Percentiles rank a stretch among this genome's conserved stretches.
phyloP scores from a whole-genome alignment of 1,284 basidiomycete genomes.

The Inonotus obliquus region DNA sequence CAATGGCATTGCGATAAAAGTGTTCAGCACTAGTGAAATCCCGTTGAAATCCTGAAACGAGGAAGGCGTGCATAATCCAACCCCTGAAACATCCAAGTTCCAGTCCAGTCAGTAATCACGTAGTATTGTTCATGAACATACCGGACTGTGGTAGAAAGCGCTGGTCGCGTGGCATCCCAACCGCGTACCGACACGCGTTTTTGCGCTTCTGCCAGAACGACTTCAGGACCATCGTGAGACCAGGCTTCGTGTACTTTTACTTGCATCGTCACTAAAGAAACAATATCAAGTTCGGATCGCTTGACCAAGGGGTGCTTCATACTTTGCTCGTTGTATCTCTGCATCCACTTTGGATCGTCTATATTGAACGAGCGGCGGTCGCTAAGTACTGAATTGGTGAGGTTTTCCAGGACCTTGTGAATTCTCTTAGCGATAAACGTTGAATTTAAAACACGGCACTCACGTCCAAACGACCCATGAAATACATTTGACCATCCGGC shows the following conservation, averaged over 20 bases:
- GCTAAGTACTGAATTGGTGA: constrained; percentile 32
- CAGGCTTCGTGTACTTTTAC: constrained; percentile 19
- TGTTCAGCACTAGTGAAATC: constrained; percentile 20
- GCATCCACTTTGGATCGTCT: constrained; percentile 21
- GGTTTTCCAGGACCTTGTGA: constrained; percentile 24
- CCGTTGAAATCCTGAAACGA: constrained; percentile 16
- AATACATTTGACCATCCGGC: neutral
- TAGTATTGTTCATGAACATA: constrained; percentile 16
- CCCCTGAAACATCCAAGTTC: constrained; percentile 20
- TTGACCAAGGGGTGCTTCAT: neutral
- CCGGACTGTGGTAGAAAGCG: constrained; percentile 29
- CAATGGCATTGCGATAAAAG: constrained; percentile 18
- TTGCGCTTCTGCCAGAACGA: constrained; percentile 25
- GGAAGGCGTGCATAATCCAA: constrained; percentile 28
- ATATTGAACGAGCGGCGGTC: constrained; percentile 34
- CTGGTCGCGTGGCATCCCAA: constrained; percentile 29
- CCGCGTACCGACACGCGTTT: constrained; percentile 24
- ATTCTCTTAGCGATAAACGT: neutral
- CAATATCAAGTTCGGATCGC: neutral
- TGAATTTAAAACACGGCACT: neutral
- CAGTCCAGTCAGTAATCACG: neutral
- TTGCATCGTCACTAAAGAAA: constrained; percentile 22
- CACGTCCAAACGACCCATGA: neutral
- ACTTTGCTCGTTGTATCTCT: constrained; percentile 28
- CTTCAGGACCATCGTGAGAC: constrained; percentile 22